Base-by-base conservation (phyloP, 495 filamentous ascomycete species). In the Penicillium psychrofluorescens region DNA sequence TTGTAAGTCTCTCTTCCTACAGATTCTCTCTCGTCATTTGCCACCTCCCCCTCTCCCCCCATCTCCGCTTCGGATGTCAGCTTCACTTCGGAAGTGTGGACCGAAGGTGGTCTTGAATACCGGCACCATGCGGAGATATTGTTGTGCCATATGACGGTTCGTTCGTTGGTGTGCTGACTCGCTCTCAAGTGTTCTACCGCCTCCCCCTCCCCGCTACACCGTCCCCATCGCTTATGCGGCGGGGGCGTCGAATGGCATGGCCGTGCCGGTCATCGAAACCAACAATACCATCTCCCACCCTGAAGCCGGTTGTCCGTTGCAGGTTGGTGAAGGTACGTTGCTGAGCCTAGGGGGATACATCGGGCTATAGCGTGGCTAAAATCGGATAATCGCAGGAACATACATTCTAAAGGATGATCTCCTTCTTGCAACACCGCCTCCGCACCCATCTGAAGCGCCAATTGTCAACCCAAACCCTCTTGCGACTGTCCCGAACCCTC, bases 381-480 rank as follows among this genome's bases (percentile, higher is more conserved):
- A 33, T 14, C 5, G 15, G 41, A 49, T 53, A 9, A 15, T 13
- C 8, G n/a, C 29, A 94, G 89, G 91, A 51, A 88, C 86, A 38
- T 98, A 98, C 55, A 74, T 81, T 34, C 77, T 97, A 13, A 81
- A 83, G 62, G 91, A 97, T 62, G 85, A 94, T 58, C 72, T 98
- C 29, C 85, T 87, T 44, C 84, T 98, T 29, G 91, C 92, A 36
- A 96, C 90, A 44, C 91, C 92, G 42, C 92, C 89, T 43, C 89
- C 94, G 6, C 91, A 97, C 63, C 91, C 91, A 22, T 90, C 89
- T 41, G 94, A 97, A 71, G 82, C 86, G 30, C 90, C 88, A 6
- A 66, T 88, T 15, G 63, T 81, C 49, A 95, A 89, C 60, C 81
- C 85, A 9, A 98, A 97, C 55, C 91, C 91, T 32, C 80, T 97